These are phyloP conservation scores for Hirsutella minnesotensis DNA, from an alignment of 2,329 filamentous ascomycete species.

Conservation along the genomic window DNA sequence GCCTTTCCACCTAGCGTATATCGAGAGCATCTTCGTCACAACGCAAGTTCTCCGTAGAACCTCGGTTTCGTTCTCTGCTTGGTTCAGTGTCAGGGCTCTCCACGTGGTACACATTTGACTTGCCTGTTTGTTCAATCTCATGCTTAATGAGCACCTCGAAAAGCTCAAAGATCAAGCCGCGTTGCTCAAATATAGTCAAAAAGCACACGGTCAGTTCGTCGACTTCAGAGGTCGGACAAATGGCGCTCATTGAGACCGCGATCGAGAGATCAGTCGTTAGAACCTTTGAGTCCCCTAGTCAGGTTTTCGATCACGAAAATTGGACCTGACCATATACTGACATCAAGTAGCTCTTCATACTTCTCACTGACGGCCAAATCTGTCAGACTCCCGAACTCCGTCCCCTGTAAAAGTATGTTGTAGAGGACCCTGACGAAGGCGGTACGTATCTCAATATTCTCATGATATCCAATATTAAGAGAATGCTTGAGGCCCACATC, in stretches of 20 bases:
- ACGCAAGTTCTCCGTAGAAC: slow-evolving; percentile 57
- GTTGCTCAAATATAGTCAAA: slow-evolving; percentile 57
- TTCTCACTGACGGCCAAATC: slow-evolving; percentile 57
- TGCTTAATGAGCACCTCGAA: slow-evolving; percentile 57
- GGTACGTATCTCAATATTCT: slow-evolving; percentile 56
- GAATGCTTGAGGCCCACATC: slow-evolving; percentile 61
- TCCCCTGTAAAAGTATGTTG: slow-evolving; percentile 60
- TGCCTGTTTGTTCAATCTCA: slow-evolving; percentile 55
- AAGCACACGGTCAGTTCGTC: slow-evolving; percentile 58
- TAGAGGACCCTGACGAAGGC: slow-evolving; percentile 60
- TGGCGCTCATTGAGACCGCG: slow-evolving; percentile 50
- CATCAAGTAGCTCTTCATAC: slow-evolving; percentile 53
- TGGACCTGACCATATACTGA: slow-evolving; percentile 2
- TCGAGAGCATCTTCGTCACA: slow-evolving; percentile 60
- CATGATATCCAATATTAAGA: slow-evolving; percentile 58
- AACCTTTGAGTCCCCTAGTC: slow-evolving; percentile 25
- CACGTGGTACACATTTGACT: background rate
- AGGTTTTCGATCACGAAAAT: background rate
- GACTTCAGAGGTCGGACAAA: slow-evolving; percentile 55
- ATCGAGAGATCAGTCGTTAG: slow-evolving; percentile 51
- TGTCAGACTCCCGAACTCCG: slow-evolving; percentile 57
- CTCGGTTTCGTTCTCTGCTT: slow-evolving; percentile 52
- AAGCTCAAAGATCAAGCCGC: slow-evolving; percentile 50
- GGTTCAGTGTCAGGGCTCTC: slow-evolving; percentile 4
- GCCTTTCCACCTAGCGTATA: slow-evolving; percentile 63